Evolutionary conservation across 2,329 filamentous ascomycete species (phyloP), one percentile per base, ranked within the genome.

Genomic region (Coniosporium tulheliwenetii): DNA sequence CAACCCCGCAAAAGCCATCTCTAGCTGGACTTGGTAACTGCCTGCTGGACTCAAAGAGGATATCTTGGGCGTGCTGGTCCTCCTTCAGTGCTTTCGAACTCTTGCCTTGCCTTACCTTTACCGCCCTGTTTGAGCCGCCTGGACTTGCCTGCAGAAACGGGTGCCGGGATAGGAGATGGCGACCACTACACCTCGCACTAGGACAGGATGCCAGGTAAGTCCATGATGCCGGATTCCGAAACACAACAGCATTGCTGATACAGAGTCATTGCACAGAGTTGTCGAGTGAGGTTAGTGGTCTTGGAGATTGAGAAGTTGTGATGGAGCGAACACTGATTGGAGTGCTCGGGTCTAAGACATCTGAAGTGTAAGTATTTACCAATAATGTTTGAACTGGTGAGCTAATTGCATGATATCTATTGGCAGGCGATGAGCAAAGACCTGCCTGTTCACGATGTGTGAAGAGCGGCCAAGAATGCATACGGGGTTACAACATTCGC

Each of bases 401-500:
- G n/a, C 34, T 41, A 36, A 39, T 30, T 13, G 10, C 19, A 1
- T 16, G 29, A 13, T 31, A 12, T 19, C 5, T 3, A 10, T 30
- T n/a, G 19, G 15, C 36, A 51, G 50, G 51, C 40, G 53, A 56
- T 42, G 52, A 53, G 39, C 47, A 50, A 40, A 40, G 47, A 40
- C 50, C 51, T 10, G 45, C 49, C 10, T 57, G 54, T 42, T 47
- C 48, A 2, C 43, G 52, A 36, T 57, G 54, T 39, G 42, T 49
- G 13, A 55, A 53, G 41, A 45, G 49, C 16, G 51, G 52, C 10
- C 52, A 54, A 26, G 51, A 55, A 35, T 56, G 54, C 37, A 45
- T 54, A 8, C 40, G 54, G 33, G 52, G 52, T 5, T 52, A 52
- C 44, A 54, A 55, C 32, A 52, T 57, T 40, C 48, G 52, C 7